Conservation (phyloP, 768 basidiomycete species). For the Kwoniella botswanensis region DNA sequence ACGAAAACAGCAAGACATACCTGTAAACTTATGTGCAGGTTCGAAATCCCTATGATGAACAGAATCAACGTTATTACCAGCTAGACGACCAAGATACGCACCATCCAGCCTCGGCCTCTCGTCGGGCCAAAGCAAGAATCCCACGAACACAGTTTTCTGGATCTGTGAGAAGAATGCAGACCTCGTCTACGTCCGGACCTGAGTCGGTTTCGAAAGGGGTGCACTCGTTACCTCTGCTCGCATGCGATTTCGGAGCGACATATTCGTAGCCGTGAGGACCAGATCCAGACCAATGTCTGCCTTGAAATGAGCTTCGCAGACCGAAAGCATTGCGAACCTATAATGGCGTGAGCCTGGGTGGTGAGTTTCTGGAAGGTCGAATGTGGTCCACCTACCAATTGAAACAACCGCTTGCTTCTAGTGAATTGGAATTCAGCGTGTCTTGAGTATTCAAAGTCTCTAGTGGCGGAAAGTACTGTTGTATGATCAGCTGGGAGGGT, state of each 20-base stretch:
- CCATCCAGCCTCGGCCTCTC: slow-evolving; percentile 42
- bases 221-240: background rate
- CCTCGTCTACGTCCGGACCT: slow-evolving; percentile 25
- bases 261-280: slow-evolving; percentile 26
- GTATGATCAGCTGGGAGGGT: background rate
- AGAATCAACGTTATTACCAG: background rate
- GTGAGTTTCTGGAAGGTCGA: no score
- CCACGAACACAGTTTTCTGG: slow-evolving; percentile 40
- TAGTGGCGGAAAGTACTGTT: slow-evolving; percentile 39
- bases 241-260: slow-evolving; percentile 8
- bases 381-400: slow-evolving; percentile 23
- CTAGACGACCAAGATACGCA: background rate
- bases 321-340: slow-evolving; percentile 38
- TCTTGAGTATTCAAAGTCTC: slow-evolving; percentile 45
- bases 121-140: slow-evolving; percentile 46
- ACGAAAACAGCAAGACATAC: slow-evolving; percentile 20
- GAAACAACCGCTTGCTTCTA: slow-evolving; percentile 41
- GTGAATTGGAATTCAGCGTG: slow-evolving; percentile 33
- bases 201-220: slow-evolving; percentile 1
- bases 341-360: background rate
- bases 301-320: slow-evolving; percentile 24
- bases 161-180: slow-evolving; percentile 36
- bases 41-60: slow-evolving; percentile 40
- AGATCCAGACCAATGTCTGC: slow-evolving; percentile 37
- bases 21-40: slow-evolving; percentile 37